These are phyloP conservation scores for Fusarium drepaniforme DNA, from an alignment of 2,329 filamentous ascomycete species.

Conservation along the genomic window DNA sequence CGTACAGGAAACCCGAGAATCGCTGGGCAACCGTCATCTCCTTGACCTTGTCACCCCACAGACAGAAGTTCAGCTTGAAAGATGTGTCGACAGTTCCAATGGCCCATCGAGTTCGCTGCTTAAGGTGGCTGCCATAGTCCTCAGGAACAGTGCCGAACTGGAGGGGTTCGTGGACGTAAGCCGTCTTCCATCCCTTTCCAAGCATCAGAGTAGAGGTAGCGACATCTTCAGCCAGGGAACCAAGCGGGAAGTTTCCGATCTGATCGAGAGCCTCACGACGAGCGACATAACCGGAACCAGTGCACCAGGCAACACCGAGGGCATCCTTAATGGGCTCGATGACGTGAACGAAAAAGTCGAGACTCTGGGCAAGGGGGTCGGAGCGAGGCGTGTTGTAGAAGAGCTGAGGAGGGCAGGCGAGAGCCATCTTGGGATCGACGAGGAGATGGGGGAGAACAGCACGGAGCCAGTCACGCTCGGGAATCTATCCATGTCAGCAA, in stretches of 20 bases:
- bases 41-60: conserved; percentile 65
- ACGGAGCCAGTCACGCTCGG: conserved; percentile 70
- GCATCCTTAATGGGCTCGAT: conserved; percentile 63
- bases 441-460: conserved; percentile 70
- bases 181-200: conserved; percentile 72
- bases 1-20: conserved; percentile 70
- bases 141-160: conserved; percentile 72
- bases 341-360: conserved; percentile 69
- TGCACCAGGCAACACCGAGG: conserved; percentile 71
- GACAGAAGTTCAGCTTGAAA: conserved; percentile 70
- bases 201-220: conserved; percentile 70
- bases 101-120: conserved; percentile 69
- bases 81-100: conserved; percentile 70
- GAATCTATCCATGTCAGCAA: conserved; percentile 58
- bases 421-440: conserved; percentile 67
- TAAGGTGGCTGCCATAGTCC: conserved; percentile 66
- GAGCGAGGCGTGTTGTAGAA: conserved; percentile 72
- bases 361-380: conserved; percentile 69
- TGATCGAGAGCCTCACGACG: conserved; percentile 70
- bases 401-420: conserved; percentile 71
- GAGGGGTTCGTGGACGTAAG: conserved; percentile 69
- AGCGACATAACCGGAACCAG: conserved; percentile 72
- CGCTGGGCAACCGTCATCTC: conserved; percentile 68
- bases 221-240: conserved; percentile 71
- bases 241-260: conserved; percentile 72